These are phyloP conservation scores for Brassica cretica DNA, from an alignment of 345 rosid species.

Conservation along the genomic window DNA sequence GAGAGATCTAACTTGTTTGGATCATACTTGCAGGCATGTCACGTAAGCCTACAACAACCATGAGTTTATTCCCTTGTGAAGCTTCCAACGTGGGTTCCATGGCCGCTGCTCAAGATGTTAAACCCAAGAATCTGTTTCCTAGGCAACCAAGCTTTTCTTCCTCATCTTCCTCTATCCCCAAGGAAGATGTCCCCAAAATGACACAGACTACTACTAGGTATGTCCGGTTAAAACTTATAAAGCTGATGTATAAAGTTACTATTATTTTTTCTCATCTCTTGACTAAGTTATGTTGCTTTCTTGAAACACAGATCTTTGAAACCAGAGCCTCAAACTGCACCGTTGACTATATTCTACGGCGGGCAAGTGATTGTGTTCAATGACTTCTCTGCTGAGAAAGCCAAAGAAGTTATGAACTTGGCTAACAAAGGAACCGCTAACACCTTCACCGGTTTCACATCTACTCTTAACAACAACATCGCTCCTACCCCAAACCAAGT, in stretches of 20 bases:
- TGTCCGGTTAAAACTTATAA: not conserved
- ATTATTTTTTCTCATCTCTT: not conserved
- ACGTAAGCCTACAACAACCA: conserved; percentile 44
- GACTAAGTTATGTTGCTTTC: conserved; percentile 10
- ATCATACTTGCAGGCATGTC: conserved; percentile 24
- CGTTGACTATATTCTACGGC: conserved; percentile 79
- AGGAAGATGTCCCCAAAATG: conserved; percentile 43
- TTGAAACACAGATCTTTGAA: conserved; percentile 36
- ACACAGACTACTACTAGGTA: conserved; percentile 41
- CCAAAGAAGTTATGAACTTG: conserved; percentile 69
- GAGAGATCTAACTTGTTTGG: conserved; percentile 18
- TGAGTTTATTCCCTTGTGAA: conserved; percentile 70
- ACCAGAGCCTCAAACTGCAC: conserved; percentile 51
- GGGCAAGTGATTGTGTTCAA: conserved; percentile 80
- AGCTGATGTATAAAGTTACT: not conserved
- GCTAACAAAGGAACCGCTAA: conserved; percentile 55
- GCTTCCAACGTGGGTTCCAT: conserved; percentile 26
- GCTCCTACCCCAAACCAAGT: conserved; percentile 24
- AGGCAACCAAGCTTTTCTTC: conserved; percentile 49
- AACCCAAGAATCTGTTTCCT: conserved; percentile 69
- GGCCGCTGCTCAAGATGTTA: conserved; percentile 30
- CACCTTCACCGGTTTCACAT: conserved; percentile 35
- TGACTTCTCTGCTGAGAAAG: conserved; percentile 77
- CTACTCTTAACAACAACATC: not conserved
- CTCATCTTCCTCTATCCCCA: conserved; percentile 38